Conservation (phyloP, 2,329 filamentous ascomycete species). For the Fusarium nelsonii region DNA sequence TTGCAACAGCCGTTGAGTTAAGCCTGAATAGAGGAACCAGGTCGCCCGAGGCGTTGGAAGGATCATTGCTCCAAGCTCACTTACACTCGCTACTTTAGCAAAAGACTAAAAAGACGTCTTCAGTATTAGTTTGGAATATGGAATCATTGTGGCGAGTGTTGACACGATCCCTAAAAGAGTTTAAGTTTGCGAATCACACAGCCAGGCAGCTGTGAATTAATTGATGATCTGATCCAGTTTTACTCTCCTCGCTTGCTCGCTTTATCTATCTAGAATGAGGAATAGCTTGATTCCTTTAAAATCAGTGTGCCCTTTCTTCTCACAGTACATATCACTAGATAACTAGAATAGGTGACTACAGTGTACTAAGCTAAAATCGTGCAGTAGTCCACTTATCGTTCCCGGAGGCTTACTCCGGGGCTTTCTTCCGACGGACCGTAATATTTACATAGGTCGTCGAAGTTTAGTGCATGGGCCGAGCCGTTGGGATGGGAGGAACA, state of each 20-base stretch:
- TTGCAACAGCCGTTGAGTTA: neutral
- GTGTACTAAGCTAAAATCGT: neutral
- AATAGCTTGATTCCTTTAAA: neutral
- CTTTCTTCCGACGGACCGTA: constrained; percentile 7
- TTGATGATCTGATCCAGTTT: constrained; percentile 4
- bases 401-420: neutral
- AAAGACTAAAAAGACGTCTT: neutral
- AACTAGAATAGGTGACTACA: neutral
- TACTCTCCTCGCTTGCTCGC: neutral
- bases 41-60: neutral
- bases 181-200: constrained; percentile 4
- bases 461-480: constrained; percentile 2
- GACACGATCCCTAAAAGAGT: neutral
- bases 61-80: neutral
- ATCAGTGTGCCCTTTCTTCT: neutral
- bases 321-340: neutral
- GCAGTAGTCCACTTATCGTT: constrained; percentile 3
- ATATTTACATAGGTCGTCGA: neutral
- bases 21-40: neutral
- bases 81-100: neutral
- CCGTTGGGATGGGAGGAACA: neutral
- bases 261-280: neutral
- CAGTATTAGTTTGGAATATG: too few species aligned
- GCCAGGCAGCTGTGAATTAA: neutral
- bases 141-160: neutral